These are phyloP conservation scores for Groenewaldozyma salmanticensis DNA, from an alignment of 805 yeast genomes.

Conservation along the genomic window DNA sequence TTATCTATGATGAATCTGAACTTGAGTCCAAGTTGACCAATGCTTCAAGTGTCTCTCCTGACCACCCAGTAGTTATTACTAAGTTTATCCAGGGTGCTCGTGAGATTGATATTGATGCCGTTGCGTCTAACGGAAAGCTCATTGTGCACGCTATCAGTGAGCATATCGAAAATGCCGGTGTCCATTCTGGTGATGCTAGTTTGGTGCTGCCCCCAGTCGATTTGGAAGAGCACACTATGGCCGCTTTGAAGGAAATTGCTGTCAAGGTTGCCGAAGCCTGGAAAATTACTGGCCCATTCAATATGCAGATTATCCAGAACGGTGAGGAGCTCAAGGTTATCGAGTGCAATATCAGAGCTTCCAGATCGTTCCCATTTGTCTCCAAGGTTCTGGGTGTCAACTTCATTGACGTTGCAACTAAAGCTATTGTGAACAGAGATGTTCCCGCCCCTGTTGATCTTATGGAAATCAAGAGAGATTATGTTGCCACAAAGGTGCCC, in stretches of 20 bases:
- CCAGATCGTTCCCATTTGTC: slow-evolving; percentile 98
- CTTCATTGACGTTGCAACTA: slow-evolving; percentile 90
- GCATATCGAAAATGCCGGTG: slow-evolving; percentile 97
- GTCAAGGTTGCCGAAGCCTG: slow-evolving; percentile 90
- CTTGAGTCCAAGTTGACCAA: slow-evolving; percentile 71
- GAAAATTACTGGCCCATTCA: slow-evolving; percentile 96
- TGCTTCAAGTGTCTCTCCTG: slow-evolving; percentile 89
- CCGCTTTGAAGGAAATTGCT: slow-evolving; percentile 75
- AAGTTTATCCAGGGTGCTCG: slow-evolving; percentile 93
- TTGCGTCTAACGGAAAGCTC: slow-evolving; percentile 80
- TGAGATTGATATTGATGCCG: slow-evolving; percentile 96
- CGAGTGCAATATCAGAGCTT: slow-evolving; percentile 97
- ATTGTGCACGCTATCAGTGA: slow-evolving; percentile 94
- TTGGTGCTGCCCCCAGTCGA: slow-evolving; percentile 86
- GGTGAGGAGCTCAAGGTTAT: slow-evolving; percentile 77
- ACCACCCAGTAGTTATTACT: slow-evolving; percentile 95
- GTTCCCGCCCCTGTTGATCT: slow-evolving; percentile 75
- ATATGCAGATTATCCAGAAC: slow-evolving; percentile 87
- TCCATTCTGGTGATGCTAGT: slow-evolving; percentile 98
- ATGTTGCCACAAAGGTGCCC: slow-evolving; percentile 96
- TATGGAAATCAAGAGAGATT: slow-evolving; percentile 64
- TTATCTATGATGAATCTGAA: slow-evolving; percentile 69
- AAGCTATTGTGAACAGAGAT: slow-evolving; percentile 61
- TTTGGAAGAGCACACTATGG: slow-evolving; percentile 55
- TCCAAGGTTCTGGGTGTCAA: slow-evolving; percentile 93